Evolutionary conservation across 805 yeast species (phyloP).

Genomic region (Pichia ethanolica): DNA sequence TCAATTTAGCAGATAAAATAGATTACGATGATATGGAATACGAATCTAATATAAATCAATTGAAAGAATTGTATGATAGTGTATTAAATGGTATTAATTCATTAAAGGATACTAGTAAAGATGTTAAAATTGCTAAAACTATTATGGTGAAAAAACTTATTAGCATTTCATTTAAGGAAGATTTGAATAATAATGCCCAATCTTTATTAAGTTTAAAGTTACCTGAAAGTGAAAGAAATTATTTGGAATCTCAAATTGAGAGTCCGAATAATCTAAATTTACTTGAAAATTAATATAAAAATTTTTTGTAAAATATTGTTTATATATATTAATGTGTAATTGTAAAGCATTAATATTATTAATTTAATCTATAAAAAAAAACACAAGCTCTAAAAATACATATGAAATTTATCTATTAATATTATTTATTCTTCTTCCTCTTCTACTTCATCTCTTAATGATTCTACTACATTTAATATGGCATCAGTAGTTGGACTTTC

Average conservation of each 20-base stretch:
- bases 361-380: too few species aligned
- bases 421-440: not conserved
- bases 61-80: constrained; percentile 26
- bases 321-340: not conserved
- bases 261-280: not conserved
- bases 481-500: constrained; percentile 92
- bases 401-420: too few species aligned
- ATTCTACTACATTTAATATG: constrained; percentile 73
- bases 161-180: constrained; percentile 29
- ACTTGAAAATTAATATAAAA: not conserved
- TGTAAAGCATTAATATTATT: not conserved
- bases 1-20: constrained; percentile 1
- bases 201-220: constrained; percentile 33
- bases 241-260: constrained; percentile 14
- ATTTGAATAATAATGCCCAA: constrained; percentile 24
- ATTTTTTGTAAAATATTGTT: too few species aligned
- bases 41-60: constrained; percentile 5
- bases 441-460: constrained; percentile 8
- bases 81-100: constrained; percentile 41
- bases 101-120: constrained; percentile 30
- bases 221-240: constrained; percentile 39
- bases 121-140: constrained; percentile 42
- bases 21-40: constrained; percentile 11
- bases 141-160: constrained; percentile 46
- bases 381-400: too few species aligned